Conservation (phyloP, 306 rosid genomes). For the Vachellia collinsii region DNA sequence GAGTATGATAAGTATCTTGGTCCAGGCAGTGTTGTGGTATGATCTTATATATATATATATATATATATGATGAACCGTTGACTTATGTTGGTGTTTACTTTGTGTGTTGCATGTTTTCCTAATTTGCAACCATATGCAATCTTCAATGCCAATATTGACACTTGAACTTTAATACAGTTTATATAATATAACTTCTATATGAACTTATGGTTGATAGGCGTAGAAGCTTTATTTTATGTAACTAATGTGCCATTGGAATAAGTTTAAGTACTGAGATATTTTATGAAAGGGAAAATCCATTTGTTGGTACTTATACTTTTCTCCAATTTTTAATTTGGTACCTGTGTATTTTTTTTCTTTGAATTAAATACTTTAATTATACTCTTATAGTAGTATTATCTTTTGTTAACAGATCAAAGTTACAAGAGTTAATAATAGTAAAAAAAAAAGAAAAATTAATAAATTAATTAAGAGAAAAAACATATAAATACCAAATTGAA, state of each 20-base stretch:
- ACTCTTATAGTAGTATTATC: no score
- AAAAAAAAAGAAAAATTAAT: no score
- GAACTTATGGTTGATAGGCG: background rate
- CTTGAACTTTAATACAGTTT: background rate
- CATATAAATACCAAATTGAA: no score
- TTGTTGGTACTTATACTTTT: no score
- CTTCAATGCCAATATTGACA: slow-evolving; percentile 2
- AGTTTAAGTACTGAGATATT: background rate
- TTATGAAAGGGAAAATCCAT: no score
- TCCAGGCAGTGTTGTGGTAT: slow-evolving; percentile 94
- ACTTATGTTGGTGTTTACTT: background rate
- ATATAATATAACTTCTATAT: background rate
- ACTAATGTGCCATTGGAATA: background rate
- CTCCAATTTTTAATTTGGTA: no score
- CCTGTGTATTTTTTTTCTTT: no score
- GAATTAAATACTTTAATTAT: no score
- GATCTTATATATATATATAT: slow-evolving; percentile 34
- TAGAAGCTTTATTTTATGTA: background rate
- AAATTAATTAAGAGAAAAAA: no score
- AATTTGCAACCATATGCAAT: slow-evolving; percentile 6
- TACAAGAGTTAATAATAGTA: no score
- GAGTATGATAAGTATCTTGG: slow-evolving; percentile 98
- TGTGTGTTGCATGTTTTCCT: background rate
- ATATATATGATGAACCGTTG: slow-evolving; percentile 7
- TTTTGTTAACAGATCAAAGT: no score